Conservation (phyloP, 768 basidiomycete species). For the Mycena vitilis region DNA sequence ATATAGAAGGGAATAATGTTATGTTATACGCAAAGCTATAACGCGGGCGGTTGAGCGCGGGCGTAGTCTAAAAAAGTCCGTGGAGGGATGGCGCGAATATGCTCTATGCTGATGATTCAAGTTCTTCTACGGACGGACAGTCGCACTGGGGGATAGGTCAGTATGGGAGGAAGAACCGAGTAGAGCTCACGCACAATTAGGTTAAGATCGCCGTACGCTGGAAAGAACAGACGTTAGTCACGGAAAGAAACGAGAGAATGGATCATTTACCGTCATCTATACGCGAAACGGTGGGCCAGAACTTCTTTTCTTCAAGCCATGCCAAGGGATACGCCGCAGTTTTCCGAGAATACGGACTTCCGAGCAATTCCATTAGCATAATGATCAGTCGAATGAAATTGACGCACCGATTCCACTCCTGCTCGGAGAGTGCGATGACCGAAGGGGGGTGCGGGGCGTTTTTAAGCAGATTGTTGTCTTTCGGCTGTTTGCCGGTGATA, state of each 20-base stretch:
- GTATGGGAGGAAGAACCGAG: constrained; percentile 1
- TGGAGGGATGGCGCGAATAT: constrained; percentile 56
- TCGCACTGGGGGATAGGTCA: constrained; percentile 69
- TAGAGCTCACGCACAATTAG: constrained; percentile 71
- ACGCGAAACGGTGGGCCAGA: constrained; percentile 95
- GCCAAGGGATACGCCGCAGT: constrained; percentile 91
- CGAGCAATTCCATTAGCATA: constrained; percentile 22
- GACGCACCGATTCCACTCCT: constrained; percentile 87
- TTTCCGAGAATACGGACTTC: constrained; percentile 89
- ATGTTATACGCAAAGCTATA: constrained; percentile 17
- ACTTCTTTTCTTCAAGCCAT: constrained; percentile 88
- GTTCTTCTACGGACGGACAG: constrained; percentile 87
- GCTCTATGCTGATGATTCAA: constrained; percentile 51
- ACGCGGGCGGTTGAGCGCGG: constrained; percentile 49
- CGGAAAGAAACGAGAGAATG: not conserved
- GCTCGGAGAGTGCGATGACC: constrained; percentile 75
- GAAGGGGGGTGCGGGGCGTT: constrained; percentile 94
- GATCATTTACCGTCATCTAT: constrained; percentile 87
- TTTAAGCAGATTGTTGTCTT: constrained; percentile 90
- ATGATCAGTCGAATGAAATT: not conserved
- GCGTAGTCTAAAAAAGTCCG: constrained; percentile 50
- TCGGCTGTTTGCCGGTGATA: constrained; percentile 86
- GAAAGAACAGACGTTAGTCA: constrained; percentile 25
- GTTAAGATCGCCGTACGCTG: constrained; percentile 94
- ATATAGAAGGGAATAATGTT: constrained; percentile 6